Evolutionary conservation across 2,329 filamentous ascomycete genomes (phyloP), one percentile per base, ranked within the genome.

Genomic region (Nemania serpens): DNA sequence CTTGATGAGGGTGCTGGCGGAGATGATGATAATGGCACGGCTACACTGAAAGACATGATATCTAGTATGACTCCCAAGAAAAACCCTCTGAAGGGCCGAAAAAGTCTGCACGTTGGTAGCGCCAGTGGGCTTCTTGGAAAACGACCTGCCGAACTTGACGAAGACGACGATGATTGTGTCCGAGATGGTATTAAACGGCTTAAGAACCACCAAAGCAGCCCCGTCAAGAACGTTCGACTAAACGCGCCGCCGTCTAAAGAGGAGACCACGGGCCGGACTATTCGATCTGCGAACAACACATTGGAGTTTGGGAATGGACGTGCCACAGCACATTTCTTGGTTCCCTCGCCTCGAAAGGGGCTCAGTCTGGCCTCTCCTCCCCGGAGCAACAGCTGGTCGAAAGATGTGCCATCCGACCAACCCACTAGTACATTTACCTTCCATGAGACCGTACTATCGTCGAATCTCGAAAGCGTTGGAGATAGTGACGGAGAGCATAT

Each of bases 61-160:
- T 83, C 89, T 62, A 90, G 86, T 58, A 80, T 94, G 64, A 92
- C 89, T 22, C 91, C 91, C 0, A 91, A 90, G 75, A 91, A 91
- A 73, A 88, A 85, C 55, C 75, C 77, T 5, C 67, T 90, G 6
- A 86, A 82, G 58, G 86, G 86, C 13, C 86, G 90, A 42, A 93
- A 93, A 76, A 93, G 90, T 71, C 79, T 93, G 51, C 88, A 90
- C 65, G 85, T 91, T 18, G 90, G 90, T 42, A 90, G 89, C 68
- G 90, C 90, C 13, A 86, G 80, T 63, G 90, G 90, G 0, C 76
- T 93, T 18, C 79, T 93, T 5, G 90, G 90, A 6, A 93, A 93
- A 74, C 82, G 90, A 49, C 90, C 90, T 0, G 77, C 77, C 13
- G 90, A 93, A 74, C 81, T 93, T 51, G 90, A 92, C 63, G 81